These are phyloP conservation scores for Dunaliella primolecta DNA, from an alignment of 139 green algal species.

Conservation along the genomic window DNA sequence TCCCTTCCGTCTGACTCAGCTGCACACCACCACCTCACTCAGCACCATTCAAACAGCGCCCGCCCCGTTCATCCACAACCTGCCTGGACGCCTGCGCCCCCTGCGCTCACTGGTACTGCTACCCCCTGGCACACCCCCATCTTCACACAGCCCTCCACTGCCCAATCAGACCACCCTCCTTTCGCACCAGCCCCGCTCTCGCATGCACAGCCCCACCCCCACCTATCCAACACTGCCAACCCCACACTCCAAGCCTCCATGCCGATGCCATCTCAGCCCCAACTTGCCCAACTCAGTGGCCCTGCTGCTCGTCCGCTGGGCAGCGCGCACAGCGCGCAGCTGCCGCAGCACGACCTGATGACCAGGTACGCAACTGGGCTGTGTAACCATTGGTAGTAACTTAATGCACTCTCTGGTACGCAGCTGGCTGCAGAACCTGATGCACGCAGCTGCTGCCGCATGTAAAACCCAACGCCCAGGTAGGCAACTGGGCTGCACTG, in stretches of 20 bases:
- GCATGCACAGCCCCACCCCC: not conserved
- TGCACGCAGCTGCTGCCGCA: too few species aligned
- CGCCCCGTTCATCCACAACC: too few species aligned
- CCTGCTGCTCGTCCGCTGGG: too few species aligned
- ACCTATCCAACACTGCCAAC: not conserved
- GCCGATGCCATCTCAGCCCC: not conserved
- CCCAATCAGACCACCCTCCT: not conserved
- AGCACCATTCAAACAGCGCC: too few species aligned
- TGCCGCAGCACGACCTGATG: not conserved
- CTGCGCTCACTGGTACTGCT: too few species aligned
- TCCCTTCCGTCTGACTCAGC: not conserved
- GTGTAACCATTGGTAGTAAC: not conserved
- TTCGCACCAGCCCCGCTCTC: not conserved
- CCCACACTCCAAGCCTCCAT: not conserved
- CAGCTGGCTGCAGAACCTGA: too few species aligned
- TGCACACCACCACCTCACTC: not conserved
- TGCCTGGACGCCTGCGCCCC: too few species aligned
- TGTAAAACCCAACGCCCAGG: too few species aligned
- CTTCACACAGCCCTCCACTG: not conserved
- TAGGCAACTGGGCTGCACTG: not conserved
- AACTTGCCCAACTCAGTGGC: not conserved
- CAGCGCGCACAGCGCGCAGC: too few species aligned
- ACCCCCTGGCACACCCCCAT: too few species aligned
- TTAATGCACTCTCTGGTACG: not conserved
- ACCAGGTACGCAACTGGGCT: not conserved